These are phyloP conservation scores for Pseudoscleropodium purum DNA, from an alignment of 225 moss, liverwort and hornwort species.

Conservation along the genomic window DNA sequence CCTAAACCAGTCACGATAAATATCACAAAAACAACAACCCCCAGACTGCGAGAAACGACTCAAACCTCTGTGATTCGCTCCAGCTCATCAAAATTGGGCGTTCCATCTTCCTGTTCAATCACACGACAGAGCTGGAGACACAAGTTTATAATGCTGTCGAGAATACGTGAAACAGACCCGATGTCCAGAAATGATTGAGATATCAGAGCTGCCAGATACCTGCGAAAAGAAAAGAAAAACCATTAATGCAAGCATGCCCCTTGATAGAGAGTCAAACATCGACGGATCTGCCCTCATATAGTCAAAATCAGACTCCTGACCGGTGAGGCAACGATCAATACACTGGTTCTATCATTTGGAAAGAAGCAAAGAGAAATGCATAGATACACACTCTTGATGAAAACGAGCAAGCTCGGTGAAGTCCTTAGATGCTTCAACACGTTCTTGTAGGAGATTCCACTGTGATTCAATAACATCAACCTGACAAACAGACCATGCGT, in stretches of 20 bases:
- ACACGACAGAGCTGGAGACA: slow-evolving; percentile 92
- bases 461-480: slow-evolving; percentile 99
- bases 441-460: slow-evolving; percentile 95
- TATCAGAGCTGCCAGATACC: slow-evolving; percentile 94
- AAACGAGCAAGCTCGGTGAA: slow-evolving; percentile 98
- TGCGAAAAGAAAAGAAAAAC: slow-evolving; percentile 3
- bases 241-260: neutral
- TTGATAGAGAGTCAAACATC: neutral
- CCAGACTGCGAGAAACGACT: neutral
- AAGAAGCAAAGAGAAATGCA: neutral
- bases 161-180: slow-evolving; percentile 93
- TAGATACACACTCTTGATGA: slow-evolving; percentile 75
- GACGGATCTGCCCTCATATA: neutral
- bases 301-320: neutral
- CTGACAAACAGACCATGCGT: slow-evolving; percentile 29
- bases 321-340: neutral
- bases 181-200: slow-evolving; percentile 98
- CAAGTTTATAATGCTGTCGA: slow-evolving; percentile 94
- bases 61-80: slow-evolving; percentile 88
- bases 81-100: slow-evolving; percentile 63
- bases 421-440: slow-evolving; percentile 96
- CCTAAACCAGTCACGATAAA: neutral
- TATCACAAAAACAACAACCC: neutral
- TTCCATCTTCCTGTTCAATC: slow-evolving; percentile 90
- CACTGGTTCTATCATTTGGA: neutral